Evolutionary conservation across 148 eudicot genomes (phyloP).

Genomic region (Camellia japonica): DNA sequence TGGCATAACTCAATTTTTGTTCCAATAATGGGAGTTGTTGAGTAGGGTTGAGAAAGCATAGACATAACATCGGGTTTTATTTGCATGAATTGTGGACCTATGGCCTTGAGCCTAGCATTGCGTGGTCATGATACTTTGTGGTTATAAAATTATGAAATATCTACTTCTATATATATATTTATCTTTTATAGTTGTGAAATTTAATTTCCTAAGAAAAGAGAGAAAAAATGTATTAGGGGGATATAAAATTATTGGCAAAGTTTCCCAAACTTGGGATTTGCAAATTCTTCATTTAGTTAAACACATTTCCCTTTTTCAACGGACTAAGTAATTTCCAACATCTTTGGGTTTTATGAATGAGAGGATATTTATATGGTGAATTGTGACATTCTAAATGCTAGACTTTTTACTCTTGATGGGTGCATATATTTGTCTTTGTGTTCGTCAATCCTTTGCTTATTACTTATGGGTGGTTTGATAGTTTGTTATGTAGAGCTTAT

Average conservation of each 20-base stretch:
- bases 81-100: background rate
- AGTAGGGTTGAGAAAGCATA: background rate
- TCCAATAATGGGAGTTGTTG: background rate
- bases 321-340: too few species aligned
- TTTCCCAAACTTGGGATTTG: background rate
- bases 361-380: too few species aligned
- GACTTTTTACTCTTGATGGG: too few species aligned
- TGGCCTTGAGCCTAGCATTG: background rate
- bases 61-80: background rate
- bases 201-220: background rate
- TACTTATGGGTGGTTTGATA: too few species aligned
- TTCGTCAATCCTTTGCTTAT: too few species aligned
- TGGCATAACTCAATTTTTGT: background rate
- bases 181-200: background rate
- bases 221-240: background rate
- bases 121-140: background rate
- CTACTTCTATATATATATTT: background rate
- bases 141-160: background rate
- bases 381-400: too few species aligned
- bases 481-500: too few species aligned
- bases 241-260: too few species aligned
- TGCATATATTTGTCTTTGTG: too few species aligned
- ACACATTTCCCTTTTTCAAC: background rate
- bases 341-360: too few species aligned
- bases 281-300: background rate